Percentiles rank a stretch among this genome's conserved stretches.
phyloP scores from a whole-genome alignment of 2,329 filamentous ascomycete genomes.

The Pochonia chlamydosporia region DNA sequence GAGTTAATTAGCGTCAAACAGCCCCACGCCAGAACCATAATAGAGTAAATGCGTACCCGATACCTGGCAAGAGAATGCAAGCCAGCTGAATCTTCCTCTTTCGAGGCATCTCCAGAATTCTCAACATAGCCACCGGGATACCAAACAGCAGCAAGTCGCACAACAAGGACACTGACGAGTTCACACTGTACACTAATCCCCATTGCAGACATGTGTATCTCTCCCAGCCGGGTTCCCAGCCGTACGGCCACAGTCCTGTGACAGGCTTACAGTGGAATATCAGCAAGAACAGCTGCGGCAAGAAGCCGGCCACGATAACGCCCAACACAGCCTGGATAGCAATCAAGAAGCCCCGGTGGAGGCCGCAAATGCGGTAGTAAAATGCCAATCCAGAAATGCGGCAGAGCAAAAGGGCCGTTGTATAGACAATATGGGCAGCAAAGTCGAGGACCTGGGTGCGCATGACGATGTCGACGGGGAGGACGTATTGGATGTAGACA shows the following conservation, averaged over 20 bases:
- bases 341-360: constrained; percentile 28
- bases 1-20: background rate
- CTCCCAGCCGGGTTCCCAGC: constrained; percentile 33
- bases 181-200: constrained; percentile 46
- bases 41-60: constrained; percentile 29
- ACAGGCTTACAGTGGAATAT: constrained; percentile 47
- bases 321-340: constrained; percentile 29
- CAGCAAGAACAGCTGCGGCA: constrained; percentile 43
- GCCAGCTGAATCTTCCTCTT: constrained; percentile 41
- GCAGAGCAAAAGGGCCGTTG: constrained; percentile 41
- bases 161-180: constrained; percentile 41
- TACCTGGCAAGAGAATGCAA: constrained; percentile 42
- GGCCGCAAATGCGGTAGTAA: constrained; percentile 39
- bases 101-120: constrained; percentile 35
- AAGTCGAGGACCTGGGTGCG: constrained; percentile 43
- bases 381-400: constrained; percentile 47
- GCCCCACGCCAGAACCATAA: background rate
- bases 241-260: constrained; percentile 46
- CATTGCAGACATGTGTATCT: constrained; percentile 41
- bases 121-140: constrained; percentile 42
- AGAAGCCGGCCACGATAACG: constrained; percentile 34
- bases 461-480: constrained; percentile 33
- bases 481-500: constrained; percentile 40
- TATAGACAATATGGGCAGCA: constrained; percentile 45
- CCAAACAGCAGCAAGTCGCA: constrained; percentile 46